phyloP scores from a whole-genome alignment of 305 asterid genomes.

The Fraxinus angustifolia region DNA sequence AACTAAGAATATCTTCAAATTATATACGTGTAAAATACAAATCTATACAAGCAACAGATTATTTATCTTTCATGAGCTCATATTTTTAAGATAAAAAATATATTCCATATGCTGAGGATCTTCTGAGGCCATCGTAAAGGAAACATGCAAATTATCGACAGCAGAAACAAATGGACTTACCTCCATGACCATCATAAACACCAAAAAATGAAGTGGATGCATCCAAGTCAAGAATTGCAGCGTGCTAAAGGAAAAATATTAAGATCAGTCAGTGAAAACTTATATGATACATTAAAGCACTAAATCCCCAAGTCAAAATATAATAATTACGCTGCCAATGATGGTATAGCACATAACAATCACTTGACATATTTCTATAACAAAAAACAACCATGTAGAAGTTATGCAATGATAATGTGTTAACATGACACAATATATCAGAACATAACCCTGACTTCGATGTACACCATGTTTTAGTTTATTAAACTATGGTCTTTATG shows the following conservation, averaged over 20 bases:
- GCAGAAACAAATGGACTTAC: slow-evolving; percentile 36
- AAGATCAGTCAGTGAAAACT: slow-evolving; percentile 18
- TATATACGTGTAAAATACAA: background rate
- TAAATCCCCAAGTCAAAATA: background rate
- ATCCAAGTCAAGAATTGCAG: slow-evolving; percentile 76
- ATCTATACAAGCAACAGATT: background rate
- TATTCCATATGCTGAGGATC: background rate
- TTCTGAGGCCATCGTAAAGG: background rate
- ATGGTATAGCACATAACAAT: background rate
- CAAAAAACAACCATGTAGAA: background rate
- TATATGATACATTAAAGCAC: background rate
- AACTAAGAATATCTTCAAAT: background rate
- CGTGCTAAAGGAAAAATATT: slow-evolving; percentile 52
- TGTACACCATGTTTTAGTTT: background rate
- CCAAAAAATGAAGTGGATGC: slow-evolving; percentile 83
- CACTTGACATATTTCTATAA: background rate
- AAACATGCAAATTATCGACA: background rate
- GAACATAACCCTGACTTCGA: background rate
- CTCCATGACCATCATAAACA: slow-evolving; percentile 97
- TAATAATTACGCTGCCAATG: background rate
- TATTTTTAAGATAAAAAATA: background rate
- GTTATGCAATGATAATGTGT: background rate
- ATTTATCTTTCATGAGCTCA: background rate
- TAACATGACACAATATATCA: background rate
- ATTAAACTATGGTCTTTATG: background rate